Evolutionary conservation across 2,329 filamentous ascomycete genomes (phyloP), one percentile per base, ranked within the genome.

Genomic region (Onygenales sp.): DNA sequence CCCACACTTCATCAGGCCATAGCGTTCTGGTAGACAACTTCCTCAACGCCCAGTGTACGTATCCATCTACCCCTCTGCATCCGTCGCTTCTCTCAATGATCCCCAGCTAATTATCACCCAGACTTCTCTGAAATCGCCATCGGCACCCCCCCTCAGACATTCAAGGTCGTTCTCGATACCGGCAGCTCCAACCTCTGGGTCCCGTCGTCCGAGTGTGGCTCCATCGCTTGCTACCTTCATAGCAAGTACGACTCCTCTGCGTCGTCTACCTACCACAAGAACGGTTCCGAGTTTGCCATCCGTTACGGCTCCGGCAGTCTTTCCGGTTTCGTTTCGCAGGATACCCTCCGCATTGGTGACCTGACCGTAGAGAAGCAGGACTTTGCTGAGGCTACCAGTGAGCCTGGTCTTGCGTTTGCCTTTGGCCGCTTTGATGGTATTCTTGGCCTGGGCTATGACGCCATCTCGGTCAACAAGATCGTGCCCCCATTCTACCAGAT

Each of bases 131-230:
- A 96, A 73, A 96, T 98, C 71, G 81, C 83, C 63, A 83, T 98
- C 70, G 93, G 93, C 60, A 92, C 85, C 48, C 93, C 93, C 60
- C 85, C 93, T 36, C 93, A 98, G 78, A 80, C 76, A 63, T 98
- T 98, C 84, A 98, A 98, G 82, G 94, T 98, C 62, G 87, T 98
- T 60, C 86, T 98, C 60, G 93, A 98, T 73, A 98, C 93, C 32
- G 93, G 93, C 65, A 96, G 90, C 80, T 97, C 93, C 71, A 98
- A 98, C 79, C 82, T 98, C 59, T 98, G 94, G 94, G 91, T 98
- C 56, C 94, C 94, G 41, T 95, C 91, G 27, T 78, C 82, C 54
- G 80, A 89, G 68, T 98, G 94, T 73, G 85, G 82, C 68, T 96
- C 91, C 68, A 98, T 98, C 68, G 94, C 93, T 60, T 98, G 93